Evolutionary conservation across 106 monocot genomes (phyloP), one percentile per base, ranked within the genome.

Genomic region (Dioscorea alata): DNA sequence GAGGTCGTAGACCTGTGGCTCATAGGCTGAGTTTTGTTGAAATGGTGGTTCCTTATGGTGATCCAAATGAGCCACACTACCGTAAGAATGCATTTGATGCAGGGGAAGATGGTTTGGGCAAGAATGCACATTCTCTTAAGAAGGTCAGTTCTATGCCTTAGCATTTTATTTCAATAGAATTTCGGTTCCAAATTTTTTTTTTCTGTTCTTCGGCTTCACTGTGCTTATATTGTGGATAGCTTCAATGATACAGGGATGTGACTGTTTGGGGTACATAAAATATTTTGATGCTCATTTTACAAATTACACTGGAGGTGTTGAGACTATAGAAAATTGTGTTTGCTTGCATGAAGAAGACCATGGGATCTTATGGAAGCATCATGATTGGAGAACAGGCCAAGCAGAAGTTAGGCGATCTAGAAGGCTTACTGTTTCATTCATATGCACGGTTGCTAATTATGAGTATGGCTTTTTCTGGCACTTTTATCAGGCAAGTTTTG

Each of bases 201-300:
- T 42, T 28, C 6, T 42, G 2, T 42, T 42, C 5, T 2, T 42
- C 4, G 1, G 42, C 9, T 42, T 42, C 42, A 42, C 6, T 42
- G 42, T 0, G 6, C 42, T 42, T 42, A 42, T 42, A 6, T 42
- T 42, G 10, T 42, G 42, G 10, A 42, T 42, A 54, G 0, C 54
- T 54, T 54, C 18, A 32, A 17, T 32, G 64, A 16, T 9, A 42
- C 71, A 97, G 97, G 97, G 97, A 53, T 97, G 92, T 74, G 96
- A 97, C 52, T 97, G 92, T 66, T 82, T 97, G 60, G 96, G 96
- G 12, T 97, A 79, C 77, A 92, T 97, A 65, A 92, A 89, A 54
- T 97, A 97, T 59, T 97, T 97, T 76, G 92, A 97, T 84, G 96
- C 96, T 13, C 96, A 97, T 80, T 97, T 97, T 64, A 89, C 96